Conservation (phyloP, 768 basidiomycete genomes). For the Calocybe indica region DNA sequence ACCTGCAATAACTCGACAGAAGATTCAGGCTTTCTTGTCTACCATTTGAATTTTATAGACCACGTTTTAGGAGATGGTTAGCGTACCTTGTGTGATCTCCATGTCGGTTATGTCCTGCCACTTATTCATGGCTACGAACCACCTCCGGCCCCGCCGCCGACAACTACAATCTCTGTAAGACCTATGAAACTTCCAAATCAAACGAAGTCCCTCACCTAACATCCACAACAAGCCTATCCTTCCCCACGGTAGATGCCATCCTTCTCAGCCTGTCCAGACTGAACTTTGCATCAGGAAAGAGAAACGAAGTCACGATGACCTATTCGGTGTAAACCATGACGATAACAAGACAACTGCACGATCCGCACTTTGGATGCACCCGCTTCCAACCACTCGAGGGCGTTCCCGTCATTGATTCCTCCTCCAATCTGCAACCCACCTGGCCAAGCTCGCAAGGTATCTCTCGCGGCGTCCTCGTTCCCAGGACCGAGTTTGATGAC, state of each 20-base stretch:
- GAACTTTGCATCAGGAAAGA: conserved; percentile 84
- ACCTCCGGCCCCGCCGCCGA: conserved; percentile 64
- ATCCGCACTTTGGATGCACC: conserved; percentile 79
- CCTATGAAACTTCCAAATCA: neutral
- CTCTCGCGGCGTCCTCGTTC: conserved; percentile 84
- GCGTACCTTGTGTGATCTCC: conserved; percentile 76
- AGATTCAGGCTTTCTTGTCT: conserved; percentile 67
- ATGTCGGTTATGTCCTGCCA: conserved; percentile 97
- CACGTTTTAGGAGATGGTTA: neutral
- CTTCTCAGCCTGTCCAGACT: conserved; percentile 61
- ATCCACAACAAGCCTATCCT: conserved; percentile 88
- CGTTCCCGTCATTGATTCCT: conserved; percentile 81
- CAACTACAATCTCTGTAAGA: conserved; percentile 49
- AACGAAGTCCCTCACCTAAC: conserved; percentile 61
- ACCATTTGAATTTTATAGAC: neutral
- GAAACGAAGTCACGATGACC: conserved; percentile 97
- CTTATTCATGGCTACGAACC: conserved; percentile 98
- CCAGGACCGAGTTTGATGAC: conserved; percentile 92
- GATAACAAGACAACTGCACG: neutral
- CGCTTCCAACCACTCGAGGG: conserved; percentile 74
- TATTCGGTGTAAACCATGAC: conserved; percentile 22
- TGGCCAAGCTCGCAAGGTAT: conserved; percentile 82
- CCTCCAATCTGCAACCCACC: conserved; percentile 90
- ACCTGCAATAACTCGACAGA: conserved; percentile 82
- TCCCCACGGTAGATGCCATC: conserved; percentile 63